These are phyloP conservation scores for Saccharomyces eubayanus DNA, from an alignment of 805 yeast genomes.

Conservation along the genomic window DNA sequence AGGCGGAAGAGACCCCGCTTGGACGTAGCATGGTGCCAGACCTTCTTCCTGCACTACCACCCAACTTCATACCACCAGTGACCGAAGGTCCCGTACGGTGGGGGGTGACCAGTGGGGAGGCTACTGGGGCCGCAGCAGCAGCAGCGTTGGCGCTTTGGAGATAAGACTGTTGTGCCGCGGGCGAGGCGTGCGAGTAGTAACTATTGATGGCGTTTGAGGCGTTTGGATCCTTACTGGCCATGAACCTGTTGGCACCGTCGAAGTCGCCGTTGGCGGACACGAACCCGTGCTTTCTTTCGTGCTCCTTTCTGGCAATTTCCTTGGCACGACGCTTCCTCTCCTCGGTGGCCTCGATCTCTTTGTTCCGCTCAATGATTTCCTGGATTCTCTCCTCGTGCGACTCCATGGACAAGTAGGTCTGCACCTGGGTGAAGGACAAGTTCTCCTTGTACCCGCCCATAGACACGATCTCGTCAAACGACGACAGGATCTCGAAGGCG, in stretches of 20 bases:
- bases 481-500: constrained; percentile 82
- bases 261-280: constrained; percentile 26
- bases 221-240: constrained; percentile 27
- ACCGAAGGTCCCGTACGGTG: neutral
- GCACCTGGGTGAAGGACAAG: constrained; percentile 70
- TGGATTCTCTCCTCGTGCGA: constrained; percentile 97
- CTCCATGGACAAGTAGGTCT: constrained; percentile 91
- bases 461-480: constrained; percentile 88
- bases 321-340: constrained; percentile 93
- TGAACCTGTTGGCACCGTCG: constrained; percentile 15
- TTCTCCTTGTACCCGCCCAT: constrained; percentile 92
- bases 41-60: constrained; percentile 13
- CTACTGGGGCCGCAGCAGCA: neutral
- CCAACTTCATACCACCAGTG: constrained; percentile 22
- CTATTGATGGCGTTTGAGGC: constrained; percentile 33
- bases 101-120: neutral
- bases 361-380: constrained; percentile 93
- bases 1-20: neutral
- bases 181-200: constrained; percentile 30
- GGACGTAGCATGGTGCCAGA: neutral
- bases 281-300: constrained; percentile 30
- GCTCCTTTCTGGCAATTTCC: constrained; percentile 74
- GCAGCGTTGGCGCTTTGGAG: constrained; percentile 7
- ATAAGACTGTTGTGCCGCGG: constrained; percentile 34
- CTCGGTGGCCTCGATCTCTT: constrained; percentile 93